Evolutionary conservation across 129 eudicot species (phyloP), one percentile per base, ranked within the genome.

Genomic region (Centella asiatica): DNA sequence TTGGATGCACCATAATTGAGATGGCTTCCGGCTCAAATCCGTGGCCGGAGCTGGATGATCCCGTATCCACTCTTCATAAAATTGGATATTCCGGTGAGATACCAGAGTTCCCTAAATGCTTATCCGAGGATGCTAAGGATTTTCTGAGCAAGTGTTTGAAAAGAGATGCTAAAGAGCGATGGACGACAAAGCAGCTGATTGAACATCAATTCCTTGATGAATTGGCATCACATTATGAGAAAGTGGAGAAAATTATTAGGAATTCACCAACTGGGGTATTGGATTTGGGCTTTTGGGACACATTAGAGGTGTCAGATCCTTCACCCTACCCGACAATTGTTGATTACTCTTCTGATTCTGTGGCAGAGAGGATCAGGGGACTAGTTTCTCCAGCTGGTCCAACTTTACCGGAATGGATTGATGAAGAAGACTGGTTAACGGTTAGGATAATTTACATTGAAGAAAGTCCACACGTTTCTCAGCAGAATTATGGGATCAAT

Each of bases 21-120:
- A 86, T 90, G 93, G 95, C 89, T 17, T 80, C 97, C 1, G 95
- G 97, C 58, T 67, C 62, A 3, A 57, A 60, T 37, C 89, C 95
- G 0, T 90, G 97, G 95, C 85, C 93, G 22, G 86, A 77, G 29
- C 5, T 74, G 44, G 67, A 51, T 29, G 83, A 86, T 58, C 93
- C 95, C 17, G 70, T 80, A 0, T 61, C 87, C 4, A 89, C 76
- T 60, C 78, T 90, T 4, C 86, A 90, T 64, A 66, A 51, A 64
- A 58, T 58, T 58, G 63, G 46, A 19, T 78, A 64, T 25, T 83
- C 95, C 36, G 85, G 76, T 8, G 93, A 78, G 0, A 3, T 68
- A 45, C 95, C 93, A 58, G 81, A 81, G 54, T 33, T 72, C 62
- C 97, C 97, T 0, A 18, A 5, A 6, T 72, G 84, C 75, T 57